These are phyloP conservation scores for Sphagnum magellanicum DNA, from an alignment of 228 moss, liverwort and hornwort species.

Conservation along the genomic window DNA sequence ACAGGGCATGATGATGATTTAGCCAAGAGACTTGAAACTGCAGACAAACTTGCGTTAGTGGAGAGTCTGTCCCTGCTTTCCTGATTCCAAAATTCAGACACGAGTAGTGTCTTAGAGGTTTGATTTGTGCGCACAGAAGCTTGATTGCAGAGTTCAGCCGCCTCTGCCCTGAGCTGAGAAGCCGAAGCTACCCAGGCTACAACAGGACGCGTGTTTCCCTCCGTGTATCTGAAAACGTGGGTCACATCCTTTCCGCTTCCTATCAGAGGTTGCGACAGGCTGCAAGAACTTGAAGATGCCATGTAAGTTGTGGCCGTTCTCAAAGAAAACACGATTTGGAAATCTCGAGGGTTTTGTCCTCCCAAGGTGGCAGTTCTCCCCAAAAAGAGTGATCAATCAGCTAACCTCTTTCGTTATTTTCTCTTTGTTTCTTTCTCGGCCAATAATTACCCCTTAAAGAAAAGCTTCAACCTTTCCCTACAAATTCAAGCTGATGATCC, in stretches of 20 bases:
- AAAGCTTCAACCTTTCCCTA: no score
- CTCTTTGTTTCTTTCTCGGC: no score
- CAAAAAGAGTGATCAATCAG: no score
- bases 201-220: not conserved
- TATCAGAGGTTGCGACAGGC: conserved; percentile 25
- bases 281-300: conserved; percentile 4
- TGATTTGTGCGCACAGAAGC: conserved; percentile 9
- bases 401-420: no score
- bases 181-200: conserved; percentile 26
- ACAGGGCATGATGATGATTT: conserved; percentile 18
- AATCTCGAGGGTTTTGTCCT: no score
- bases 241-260: conserved; percentile 13
- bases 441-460: no score
- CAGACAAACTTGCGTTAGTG: conserved; percentile 6
- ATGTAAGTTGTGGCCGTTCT: not conserved
- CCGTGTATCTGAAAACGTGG: not conserved
- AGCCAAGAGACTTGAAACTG: conserved; percentile 2
- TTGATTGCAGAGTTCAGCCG: conserved; percentile 13
- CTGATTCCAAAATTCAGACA: conserved; percentile 32
- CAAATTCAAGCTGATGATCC: no score
- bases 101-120: conserved; percentile 7
- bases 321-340: not conserved
- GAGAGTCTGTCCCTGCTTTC: conserved; percentile 17
- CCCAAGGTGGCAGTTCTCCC: no score
- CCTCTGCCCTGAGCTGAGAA: conserved; percentile 14